Conservation (phyloP, 352 stramenopile genomes). For the Phytopythium mirpurense region DNA sequence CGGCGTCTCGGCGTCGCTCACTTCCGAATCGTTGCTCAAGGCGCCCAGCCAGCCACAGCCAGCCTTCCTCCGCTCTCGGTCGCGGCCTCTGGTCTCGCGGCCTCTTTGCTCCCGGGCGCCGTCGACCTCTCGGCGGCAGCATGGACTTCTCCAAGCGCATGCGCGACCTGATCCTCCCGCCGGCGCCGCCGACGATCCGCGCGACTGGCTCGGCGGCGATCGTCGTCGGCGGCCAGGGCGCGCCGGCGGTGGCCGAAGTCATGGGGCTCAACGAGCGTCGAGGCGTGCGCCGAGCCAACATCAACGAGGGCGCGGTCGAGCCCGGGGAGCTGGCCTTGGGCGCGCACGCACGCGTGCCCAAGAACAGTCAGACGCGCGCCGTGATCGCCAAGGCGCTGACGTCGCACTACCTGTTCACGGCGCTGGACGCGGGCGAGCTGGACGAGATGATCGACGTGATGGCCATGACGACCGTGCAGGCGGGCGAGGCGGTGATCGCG, state of each 20-base stretch:
- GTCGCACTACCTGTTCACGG: constrained; percentile 80
- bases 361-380: constrained; percentile 61
- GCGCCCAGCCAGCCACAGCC: not conserved
- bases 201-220: constrained; percentile 31
- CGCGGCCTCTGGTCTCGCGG: not conserved
- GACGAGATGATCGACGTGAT: constrained; percentile 86
- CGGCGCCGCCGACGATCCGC: constrained; percentile 40
- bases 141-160: constrained; percentile 79
- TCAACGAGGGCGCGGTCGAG: constrained; percentile 76
- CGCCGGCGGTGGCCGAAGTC: constrained; percentile 18
- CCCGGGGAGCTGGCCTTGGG: constrained; percentile 45
- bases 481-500: constrained; percentile 61
- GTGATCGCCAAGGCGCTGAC: constrained; percentile 82
- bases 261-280: constrained; percentile 54
- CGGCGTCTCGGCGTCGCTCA: not conserved
- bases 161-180: constrained; percentile 63
- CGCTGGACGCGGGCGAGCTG: constrained; percentile 64
- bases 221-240: constrained; percentile 16
- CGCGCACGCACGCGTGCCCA: constrained; percentile 52
- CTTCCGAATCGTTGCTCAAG: constrained; percentile 4
- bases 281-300: constrained; percentile 61
- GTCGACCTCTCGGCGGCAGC: constrained; percentile 1
- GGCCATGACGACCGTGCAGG: constrained; percentile 64
- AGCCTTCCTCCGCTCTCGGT: not conserved
- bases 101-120: not conserved